phyloP scores from a whole-genome alignment of 2,329 filamentous ascomycete genomes.

The Laburnicola sp. region DNA sequence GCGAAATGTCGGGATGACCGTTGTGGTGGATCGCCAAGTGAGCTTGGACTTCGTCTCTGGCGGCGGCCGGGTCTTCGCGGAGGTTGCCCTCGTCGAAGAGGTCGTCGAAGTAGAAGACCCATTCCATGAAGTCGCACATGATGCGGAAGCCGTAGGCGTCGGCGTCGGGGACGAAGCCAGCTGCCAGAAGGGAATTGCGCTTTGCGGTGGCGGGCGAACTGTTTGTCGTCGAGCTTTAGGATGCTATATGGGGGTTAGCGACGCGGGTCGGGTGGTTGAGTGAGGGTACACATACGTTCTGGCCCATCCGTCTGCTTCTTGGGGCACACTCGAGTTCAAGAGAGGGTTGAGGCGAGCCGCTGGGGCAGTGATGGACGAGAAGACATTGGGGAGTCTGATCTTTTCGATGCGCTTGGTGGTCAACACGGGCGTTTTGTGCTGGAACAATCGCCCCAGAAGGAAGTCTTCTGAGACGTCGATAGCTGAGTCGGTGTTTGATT shows the following conservation, averaged over 20 bases:
- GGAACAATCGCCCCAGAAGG: neutral
- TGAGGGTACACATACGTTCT: neutral
- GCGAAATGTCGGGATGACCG: neutral
- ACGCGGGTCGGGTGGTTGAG: too few species aligned
- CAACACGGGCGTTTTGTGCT: neutral
- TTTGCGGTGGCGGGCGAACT: neutral
- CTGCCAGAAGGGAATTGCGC: neutral
- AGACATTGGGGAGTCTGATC: neutral
- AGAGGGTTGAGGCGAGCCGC: neutral
- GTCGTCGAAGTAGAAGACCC: slow-evolving; percentile 5
- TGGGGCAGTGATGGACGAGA: neutral
- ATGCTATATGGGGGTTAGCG: neutral
- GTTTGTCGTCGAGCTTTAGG: neutral
- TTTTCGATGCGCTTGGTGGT: neutral
- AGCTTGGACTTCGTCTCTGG: neutral
- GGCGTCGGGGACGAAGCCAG: slow-evolving; percentile 1
- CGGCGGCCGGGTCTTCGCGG: neutral
- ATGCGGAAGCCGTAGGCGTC: slow-evolving; percentile 1
- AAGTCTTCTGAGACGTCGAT: neutral
- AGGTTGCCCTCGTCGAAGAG: slow-evolving; percentile 1
- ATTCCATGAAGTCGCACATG: slow-evolving; percentile 6
- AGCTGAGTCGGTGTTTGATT: neutral
- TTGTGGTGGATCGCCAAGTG: neutral
- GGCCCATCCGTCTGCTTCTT: neutral
- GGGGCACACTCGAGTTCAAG: neutral